Percentiles rank a stretch among this genome's conserved stretches.
phyloP scores from a whole-genome alignment of 305 asterid species.

The Solanum hybrid region DNA sequence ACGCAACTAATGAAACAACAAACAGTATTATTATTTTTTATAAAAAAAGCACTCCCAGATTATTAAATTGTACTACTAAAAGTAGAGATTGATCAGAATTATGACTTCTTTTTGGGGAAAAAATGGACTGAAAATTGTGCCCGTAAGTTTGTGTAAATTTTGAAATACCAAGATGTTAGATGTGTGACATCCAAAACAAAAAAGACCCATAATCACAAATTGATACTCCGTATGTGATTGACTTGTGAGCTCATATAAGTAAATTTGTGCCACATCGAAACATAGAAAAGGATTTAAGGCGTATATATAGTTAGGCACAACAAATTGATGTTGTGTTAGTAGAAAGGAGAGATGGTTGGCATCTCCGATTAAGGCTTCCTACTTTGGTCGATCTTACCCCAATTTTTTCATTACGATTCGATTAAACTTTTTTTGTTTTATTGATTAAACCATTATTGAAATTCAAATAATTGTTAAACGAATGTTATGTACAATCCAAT shows the following conservation, averaged over 20 bases:
- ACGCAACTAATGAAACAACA: not conserved
- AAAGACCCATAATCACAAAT: not conserved
- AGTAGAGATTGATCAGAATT: accelerated
- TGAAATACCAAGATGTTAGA: not conserved
- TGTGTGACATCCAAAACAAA: no score
- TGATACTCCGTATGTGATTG: not conserved
- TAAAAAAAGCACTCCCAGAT: not conserved
- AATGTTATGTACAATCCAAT: not conserved
- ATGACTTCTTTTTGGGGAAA: not conserved
- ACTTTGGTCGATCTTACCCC: slow-evolving; percentile 12
- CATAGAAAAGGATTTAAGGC: no score
- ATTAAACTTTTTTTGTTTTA: no score
- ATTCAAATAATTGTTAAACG: not conserved
- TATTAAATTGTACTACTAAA: not conserved
- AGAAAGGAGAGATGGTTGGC: not conserved
- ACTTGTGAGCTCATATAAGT: not conserved
- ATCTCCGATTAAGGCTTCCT: slow-evolving; percentile 12
- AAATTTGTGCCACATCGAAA: not conserved
- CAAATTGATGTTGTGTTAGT: not conserved
- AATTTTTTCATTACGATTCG: not conserved
- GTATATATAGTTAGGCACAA: not conserved
- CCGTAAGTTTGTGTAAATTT: not conserved
- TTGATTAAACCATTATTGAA: not conserved
- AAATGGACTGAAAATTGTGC: not conserved
- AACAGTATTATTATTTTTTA: no score